Evolutionary conservation across 495 filamentous ascomycete genomes (phyloP).

Genomic region (Saxophila tyrrhenica): DNA sequence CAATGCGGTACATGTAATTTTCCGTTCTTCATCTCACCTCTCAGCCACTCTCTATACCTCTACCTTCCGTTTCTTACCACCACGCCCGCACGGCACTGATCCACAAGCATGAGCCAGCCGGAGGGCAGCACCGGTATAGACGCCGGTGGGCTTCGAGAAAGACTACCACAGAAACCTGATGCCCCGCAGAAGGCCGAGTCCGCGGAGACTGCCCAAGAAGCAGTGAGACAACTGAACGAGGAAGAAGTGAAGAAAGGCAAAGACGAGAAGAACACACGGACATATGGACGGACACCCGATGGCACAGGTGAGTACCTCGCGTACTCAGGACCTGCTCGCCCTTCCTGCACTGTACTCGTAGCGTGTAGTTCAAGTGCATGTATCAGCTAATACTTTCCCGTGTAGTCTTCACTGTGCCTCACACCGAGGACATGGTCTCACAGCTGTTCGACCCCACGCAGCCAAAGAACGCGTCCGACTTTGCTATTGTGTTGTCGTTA

Average conservation of each 20-base stretch:
- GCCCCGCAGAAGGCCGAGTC: constrained; percentile 17
- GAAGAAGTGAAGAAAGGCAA: constrained; percentile 36
- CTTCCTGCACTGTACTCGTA: background rate
- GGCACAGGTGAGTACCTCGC: constrained; percentile 58
- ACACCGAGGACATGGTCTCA: constrained; percentile 98
- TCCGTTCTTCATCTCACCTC: too few species aligned
- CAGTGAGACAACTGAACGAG: constrained; percentile 25
- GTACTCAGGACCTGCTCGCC: background rate
- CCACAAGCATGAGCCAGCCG: constrained; percentile 4
- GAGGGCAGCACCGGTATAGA: constrained; percentile 2
- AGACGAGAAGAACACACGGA: constrained; percentile 52
- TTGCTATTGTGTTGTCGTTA: constrained; percentile 69
- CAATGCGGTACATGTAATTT: background rate
- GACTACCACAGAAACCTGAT: constrained; percentile 19
- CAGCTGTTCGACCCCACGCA: constrained; percentile 89
- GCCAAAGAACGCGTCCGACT: constrained; percentile 86
- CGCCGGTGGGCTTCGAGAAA: constrained; percentile 19
- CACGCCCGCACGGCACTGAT: background rate
- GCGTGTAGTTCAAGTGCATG: background rate
- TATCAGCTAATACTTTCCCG: background rate
- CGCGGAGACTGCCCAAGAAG: constrained; percentile 18
- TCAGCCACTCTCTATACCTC: background rate
- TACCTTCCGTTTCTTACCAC: background rate
- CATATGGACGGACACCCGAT: constrained; percentile 83
- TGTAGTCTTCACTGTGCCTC: constrained; percentile 85